Base-by-base conservation (phyloP, 1,139 yeast species). In the Kodamaea sp. region DNA sequence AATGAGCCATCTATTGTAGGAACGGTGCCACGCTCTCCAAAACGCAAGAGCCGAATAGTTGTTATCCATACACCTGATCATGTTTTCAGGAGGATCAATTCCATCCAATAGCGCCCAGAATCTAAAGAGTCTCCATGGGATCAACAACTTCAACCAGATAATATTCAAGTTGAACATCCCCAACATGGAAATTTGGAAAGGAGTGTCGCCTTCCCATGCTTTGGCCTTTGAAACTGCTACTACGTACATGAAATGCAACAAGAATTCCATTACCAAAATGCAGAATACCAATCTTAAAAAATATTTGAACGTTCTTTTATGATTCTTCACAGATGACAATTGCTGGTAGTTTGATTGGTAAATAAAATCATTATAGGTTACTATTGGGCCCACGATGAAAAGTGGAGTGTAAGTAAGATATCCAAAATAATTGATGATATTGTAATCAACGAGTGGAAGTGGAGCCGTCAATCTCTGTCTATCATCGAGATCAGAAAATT, bases 21-120 rank as follows among this genome's bases (percentile, higher is more conserved):
- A 84, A 49, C 97, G 75, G 58, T 94, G 99, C 99, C 99, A 94
- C 2, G 97, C 95, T 53, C 98, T 76, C 99, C 99, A 94, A 58
- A 94, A 94, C 8, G 95, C 89, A 42, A 87, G 61, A 0, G 97
- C 94, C 16, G 95, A 84, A 57, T 83, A 92, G 59, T 92, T 94
- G 59, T 94, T 88, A 57, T 88, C 86, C 79, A 94, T 88, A 55
- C 98, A 90, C 38, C 99, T 71, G 38, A 94, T 80, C 98, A 94
- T 94, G 53, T 94, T 94, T 56, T 94, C 99, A 2, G 98, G 97
- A 0, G 97, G 88, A 54, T 92, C 98, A 36, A 92, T 87, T 1
- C 88, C 88, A 60, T 94, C 98, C 12, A 87, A 52, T 43, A 94
- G 65, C 7, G 94, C 77, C 98, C 99, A 94, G 49, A 92, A 69